A percentile compares a stretch with the other conserved stretches of the same genome.
Evolutionary conservation across 192 early-diverging fungal genomes (phyloP).

Genomic region (Umbelopsis ramanniana): DNA sequence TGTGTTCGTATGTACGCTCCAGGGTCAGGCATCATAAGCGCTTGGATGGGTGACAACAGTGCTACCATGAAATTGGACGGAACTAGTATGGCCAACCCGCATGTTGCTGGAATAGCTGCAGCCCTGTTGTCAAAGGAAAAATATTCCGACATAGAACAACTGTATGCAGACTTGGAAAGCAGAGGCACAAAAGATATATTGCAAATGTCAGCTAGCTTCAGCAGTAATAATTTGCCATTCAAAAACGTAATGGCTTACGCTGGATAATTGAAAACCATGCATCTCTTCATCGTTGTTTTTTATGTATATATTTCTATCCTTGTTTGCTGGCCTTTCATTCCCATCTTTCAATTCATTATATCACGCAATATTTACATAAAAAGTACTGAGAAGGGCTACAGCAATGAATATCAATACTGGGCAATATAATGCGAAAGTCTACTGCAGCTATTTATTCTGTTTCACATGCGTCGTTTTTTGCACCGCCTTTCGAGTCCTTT

Average conservation of each 20-base stretch:
- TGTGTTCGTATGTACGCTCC: conserved; percentile 70
- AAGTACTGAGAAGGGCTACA: no score
- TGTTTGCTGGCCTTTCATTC: neutral
- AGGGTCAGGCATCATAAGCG: conserved; percentile 54
- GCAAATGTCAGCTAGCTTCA: neutral
- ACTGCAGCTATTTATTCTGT: no score
- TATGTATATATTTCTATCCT: neutral
- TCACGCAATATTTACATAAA: no score
- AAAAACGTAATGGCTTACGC: neutral
- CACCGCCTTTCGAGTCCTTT: no score
- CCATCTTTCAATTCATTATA: no score
- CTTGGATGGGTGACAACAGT: conserved; percentile 33
- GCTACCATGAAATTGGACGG: conserved; percentile 47
- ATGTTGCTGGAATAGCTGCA: conserved; percentile 55
- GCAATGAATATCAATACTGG: no score
- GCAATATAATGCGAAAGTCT: no score
- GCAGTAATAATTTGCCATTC: neutral
- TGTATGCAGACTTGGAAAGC: conserved; percentile 36
- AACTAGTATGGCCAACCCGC: conserved; percentile 57
- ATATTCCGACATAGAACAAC: conserved; percentile 32
- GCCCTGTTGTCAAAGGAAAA: conserved; percentile 32
- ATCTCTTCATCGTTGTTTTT: neutral
- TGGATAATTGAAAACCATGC: neutral
- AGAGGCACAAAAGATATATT: conserved; percentile 25
- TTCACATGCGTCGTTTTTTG: no score